These are phyloP conservation scores for Coemansia sp. DNA, from an alignment of 192 early-diverging fungal genomes.

Conservation along the genomic window DNA sequence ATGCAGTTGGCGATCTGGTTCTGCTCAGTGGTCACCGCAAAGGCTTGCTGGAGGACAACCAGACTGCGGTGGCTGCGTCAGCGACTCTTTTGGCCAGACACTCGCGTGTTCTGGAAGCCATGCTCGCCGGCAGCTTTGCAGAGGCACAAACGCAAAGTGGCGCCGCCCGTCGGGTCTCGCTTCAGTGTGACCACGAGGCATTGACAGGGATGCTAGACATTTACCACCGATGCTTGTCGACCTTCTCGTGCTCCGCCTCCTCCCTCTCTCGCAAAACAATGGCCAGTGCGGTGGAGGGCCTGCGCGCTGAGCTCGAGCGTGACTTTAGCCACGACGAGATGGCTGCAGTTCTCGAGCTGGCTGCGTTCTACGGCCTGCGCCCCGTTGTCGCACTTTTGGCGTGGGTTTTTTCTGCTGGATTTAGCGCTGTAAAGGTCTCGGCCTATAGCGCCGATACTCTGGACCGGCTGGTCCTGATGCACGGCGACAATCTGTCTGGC, in stretches of 20 bases:
- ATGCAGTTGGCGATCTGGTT: background rate
- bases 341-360: conserved; percentile 18
- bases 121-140: conserved; percentile 33
- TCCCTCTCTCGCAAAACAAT: background rate
- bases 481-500: conserved; percentile 9
- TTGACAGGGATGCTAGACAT: conserved; percentile 15
- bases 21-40: conserved; percentile 5
- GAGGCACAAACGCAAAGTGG: conserved; percentile 18
- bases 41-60: background rate
- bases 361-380: conserved; percentile 27
- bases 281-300: background rate
- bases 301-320: background rate
- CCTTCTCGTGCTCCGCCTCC: background rate
- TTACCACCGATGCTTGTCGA: conserved; percentile 13
- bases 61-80: conserved; percentile 9
- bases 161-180: background rate
- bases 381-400: conserved; percentile 17
- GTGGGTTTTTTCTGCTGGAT: conserved; percentile 8
- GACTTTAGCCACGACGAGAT: background rate
- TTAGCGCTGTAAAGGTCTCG: background rate
- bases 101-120: conserved; percentile 34
- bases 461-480: conserved; percentile 8
- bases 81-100: conserved; percentile 11
- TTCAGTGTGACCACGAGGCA: conserved; percentile 25
- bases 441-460: background rate